A percentile compares a stretch with the other conserved stretches of the same genome.
These are phyloP conservation scores for Monosporascus sp. DNA, from an alignment of 2,329 filamentous ascomycete species.

Conservation along the genomic window DNA sequence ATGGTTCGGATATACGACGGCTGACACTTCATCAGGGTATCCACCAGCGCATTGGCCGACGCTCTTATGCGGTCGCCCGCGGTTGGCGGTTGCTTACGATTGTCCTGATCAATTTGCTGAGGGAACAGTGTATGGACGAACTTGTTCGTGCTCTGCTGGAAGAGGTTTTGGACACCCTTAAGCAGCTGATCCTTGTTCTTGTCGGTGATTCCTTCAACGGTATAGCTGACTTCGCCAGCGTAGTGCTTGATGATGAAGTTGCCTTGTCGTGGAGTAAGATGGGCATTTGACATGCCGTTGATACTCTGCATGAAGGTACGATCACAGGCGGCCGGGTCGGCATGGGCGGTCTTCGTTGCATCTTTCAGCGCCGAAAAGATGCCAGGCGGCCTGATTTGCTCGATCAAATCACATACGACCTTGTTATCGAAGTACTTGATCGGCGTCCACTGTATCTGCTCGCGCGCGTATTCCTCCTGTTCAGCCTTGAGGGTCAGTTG, in stretches of 20 bases:
- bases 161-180: constrained; percentile 86
- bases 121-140: constrained; percentile 91
- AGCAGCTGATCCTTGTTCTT: constrained; percentile 98
- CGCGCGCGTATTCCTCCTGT: constrained; percentile 92
- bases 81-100: constrained; percentile 87
- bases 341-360: constrained; percentile 96
- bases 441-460: constrained; percentile 97
- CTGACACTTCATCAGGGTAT: constrained; percentile 93
- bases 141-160: constrained; percentile 74
- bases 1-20: constrained; percentile 98
- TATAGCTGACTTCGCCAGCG: constrained; percentile 92
- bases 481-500: constrained; percentile 94
- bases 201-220: constrained; percentile 93
- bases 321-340: constrained; percentile 89
- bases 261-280: constrained; percentile 86
- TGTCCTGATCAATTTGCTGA: constrained; percentile 89
- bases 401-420: constrained; percentile 94
- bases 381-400: constrained; percentile 82
- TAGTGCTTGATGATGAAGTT: constrained; percentile 99
- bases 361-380: constrained; percentile 96
- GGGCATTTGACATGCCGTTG: constrained; percentile 84
- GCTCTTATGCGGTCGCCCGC: constrained; percentile 93
- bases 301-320: constrained; percentile 92
- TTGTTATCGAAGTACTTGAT: constrained; percentile 99
- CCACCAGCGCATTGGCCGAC: constrained; percentile 90